Conservation (phyloP, 345 rosid genomes). For the Syzygium grande region DNA sequence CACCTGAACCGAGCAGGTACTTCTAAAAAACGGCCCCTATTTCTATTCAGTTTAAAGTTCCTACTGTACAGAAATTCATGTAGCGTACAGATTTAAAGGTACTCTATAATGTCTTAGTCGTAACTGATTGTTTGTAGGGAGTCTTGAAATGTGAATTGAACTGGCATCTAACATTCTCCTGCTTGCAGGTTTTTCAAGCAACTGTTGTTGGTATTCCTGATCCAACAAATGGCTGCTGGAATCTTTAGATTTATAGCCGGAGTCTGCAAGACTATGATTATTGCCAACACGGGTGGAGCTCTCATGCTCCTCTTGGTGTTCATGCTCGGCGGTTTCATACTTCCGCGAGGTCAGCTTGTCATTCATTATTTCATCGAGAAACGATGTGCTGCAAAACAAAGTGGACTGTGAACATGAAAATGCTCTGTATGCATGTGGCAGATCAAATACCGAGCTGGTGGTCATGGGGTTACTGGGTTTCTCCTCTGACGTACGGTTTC, state of each 20-base stretch:
- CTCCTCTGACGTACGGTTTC: slow-evolving; percentile 68
- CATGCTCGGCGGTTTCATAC: slow-evolving; percentile 80
- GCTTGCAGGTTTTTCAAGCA: slow-evolving; percentile 78
- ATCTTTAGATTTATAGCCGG: slow-evolving; percentile 63
- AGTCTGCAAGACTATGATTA: slow-evolving; percentile 67
- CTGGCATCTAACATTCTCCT: neutral
- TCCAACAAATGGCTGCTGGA: slow-evolving; percentile 85
- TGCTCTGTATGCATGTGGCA: slow-evolving; percentile 13
- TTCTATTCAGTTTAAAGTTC: neutral
- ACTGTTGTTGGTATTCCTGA: slow-evolving; percentile 44
- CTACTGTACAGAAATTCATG: neutral
- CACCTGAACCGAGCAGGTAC: slow-evolving; percentile 75
- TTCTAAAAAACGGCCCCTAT: neutral
- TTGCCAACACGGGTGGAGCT: slow-evolving; percentile 79
- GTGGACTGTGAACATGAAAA: neutral
- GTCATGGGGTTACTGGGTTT: slow-evolving; percentile 90
- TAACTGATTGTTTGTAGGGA: neutral
- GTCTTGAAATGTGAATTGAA: neutral
- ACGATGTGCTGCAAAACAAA: neutral
- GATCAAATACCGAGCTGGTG: slow-evolving; percentile 77
- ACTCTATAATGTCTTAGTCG: neutral
- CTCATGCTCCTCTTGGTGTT: slow-evolving; percentile 57
- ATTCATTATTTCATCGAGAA: neutral
- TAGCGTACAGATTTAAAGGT: neutral
- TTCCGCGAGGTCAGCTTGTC: slow-evolving; percentile 45